Base-by-base conservation (phyloP, 108 stramenopile genomes). In the Cyclotella choctawhatcheeana region DNA sequence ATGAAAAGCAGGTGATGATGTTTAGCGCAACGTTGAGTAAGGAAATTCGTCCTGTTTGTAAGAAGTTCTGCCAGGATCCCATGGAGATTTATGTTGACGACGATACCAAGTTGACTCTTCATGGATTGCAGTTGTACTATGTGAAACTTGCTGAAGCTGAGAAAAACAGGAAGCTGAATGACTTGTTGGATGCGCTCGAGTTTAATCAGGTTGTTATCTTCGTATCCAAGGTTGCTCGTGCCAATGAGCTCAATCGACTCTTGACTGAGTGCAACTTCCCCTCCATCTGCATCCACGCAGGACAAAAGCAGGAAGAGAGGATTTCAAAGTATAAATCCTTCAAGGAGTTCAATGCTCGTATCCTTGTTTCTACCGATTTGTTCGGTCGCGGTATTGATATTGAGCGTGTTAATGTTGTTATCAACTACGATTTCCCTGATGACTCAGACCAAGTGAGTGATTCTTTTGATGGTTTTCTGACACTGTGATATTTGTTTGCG, bases 351-450 rank as follows among this genome's bases (percentile, higher is more conserved):
- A 95, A 94, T 14, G 98, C 98, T 45, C 86, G 99, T 34, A 97
- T 97, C 78, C 87, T 99, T 25, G 99, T 99, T n/a, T 93, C 95
- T 18, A 91, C 91, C 16, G 99, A 99, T 74, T 87, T 99, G 30
- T 99, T 99, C 71, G 97, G 97, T 5, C 90, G 99, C 45, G 99
- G 99, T 74, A 99, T 99, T 64, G 99, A 99, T 82, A 98, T 99
- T 67, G 96, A 98, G 85, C 92, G 93, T 75, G 99, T 99, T 17
- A 99, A 99, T 69, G 97, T 98, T 27, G 99, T 98, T 40, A 97
- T 97, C 73, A 96, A 97, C 90, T 99, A 98, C 74, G 98, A 99
- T 87, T 98, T 99, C 82, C 98, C 99, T 61, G 96, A 97, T 89
- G 97, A 96, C 93, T 5, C 98, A 99, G 77, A 98, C 98, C 0